phyloP scores from a whole-genome alignment of 2,329 filamentous ascomycete genomes.

The Apiospora marii region DNA sequence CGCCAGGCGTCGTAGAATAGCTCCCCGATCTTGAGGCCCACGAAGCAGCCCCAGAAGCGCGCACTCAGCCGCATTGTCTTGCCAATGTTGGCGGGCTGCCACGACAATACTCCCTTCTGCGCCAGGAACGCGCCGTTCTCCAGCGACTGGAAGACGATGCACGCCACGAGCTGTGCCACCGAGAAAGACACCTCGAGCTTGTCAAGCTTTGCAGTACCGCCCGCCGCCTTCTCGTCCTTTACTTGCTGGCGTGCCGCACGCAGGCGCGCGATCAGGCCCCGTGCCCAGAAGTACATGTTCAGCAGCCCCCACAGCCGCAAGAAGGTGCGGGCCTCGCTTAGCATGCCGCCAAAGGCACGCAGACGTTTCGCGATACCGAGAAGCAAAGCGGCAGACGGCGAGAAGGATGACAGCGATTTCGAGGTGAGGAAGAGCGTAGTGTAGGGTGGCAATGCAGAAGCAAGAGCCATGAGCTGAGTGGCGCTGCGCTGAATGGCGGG shows the following conservation, averaged over 20 bases:
- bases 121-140: slow-evolving; percentile 87
- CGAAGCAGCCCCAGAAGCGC: slow-evolving; percentile 81
- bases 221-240: slow-evolving; percentile 39
- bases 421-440: slow-evolving; percentile 54
- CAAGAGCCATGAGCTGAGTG: slow-evolving; percentile 59
- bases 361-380: slow-evolving; percentile 61
- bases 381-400: slow-evolving; percentile 49
- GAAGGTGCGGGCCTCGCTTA: slow-evolving; percentile 77
- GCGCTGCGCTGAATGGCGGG: slow-evolving; percentile 64
- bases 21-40: slow-evolving; percentile 77
- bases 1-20: slow-evolving; percentile 60
- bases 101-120: slow-evolving; percentile 73
- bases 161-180: slow-evolving; percentile 72
- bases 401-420: slow-evolving; percentile 43
- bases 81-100: slow-evolving; percentile 63
- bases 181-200: slow-evolving; percentile 60
- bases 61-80: slow-evolving; percentile 76
- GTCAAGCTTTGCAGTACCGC: slow-evolving; percentile 42
- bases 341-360: slow-evolving; percentile 67
- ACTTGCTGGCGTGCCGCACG: slow-evolving; percentile 37
- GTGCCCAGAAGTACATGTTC: slow-evolving; percentile 74
- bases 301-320: slow-evolving; percentile 79
- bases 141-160: slow-evolving; percentile 75
- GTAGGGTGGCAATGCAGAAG: slow-evolving; percentile 58
- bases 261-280: slow-evolving; percentile 52